Conservation (phyloP, 1,284 basidiomycete species). For the Irpex rosettiformis region DNA sequence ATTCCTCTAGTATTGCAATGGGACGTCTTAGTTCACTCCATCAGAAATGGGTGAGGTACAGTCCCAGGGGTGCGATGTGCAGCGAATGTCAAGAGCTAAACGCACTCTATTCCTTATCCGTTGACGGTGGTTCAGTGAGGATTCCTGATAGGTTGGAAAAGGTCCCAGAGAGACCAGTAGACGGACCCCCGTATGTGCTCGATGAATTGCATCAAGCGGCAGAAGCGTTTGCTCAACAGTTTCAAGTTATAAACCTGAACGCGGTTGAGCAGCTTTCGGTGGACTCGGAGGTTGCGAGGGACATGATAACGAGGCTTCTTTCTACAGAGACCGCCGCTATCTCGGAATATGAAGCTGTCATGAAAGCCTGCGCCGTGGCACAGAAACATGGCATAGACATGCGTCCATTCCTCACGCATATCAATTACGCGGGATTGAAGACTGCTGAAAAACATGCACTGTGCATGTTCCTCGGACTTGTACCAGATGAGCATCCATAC, state of each 20-base stretch:
- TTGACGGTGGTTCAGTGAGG: conserved; percentile 57
- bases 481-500: conserved; percentile 37
- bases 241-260: conserved; percentile 21
- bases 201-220: conserved; percentile 48
- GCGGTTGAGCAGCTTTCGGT: conserved; percentile 3
- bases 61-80: conserved; percentile 54
- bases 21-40: conserved; percentile 54
- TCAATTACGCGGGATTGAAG: conserved; percentile 53
- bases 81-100: conserved; percentile 66
- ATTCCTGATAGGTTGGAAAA: conserved; percentile 50
- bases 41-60: conserved; percentile 52
- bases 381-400: conserved; percentile 42
- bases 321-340: conserved; percentile 46
- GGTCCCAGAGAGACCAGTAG: conserved; percentile 37
- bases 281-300: conserved; percentile 32
- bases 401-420: conserved; percentile 40
- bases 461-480: conserved; percentile 35
- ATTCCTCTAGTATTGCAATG: conserved; percentile 29
- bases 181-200: conserved; percentile 40
- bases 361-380: conserved; percentile 43
- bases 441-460: conserved; percentile 51
- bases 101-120: conserved; percentile 62
- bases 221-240: conserved; percentile 40
- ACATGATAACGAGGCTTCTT: conserved; percentile 41
- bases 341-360: conserved; percentile 58